Conservation (phyloP, 495 filamentous ascomycete species). For the Jackrogersella minutella region DNA sequence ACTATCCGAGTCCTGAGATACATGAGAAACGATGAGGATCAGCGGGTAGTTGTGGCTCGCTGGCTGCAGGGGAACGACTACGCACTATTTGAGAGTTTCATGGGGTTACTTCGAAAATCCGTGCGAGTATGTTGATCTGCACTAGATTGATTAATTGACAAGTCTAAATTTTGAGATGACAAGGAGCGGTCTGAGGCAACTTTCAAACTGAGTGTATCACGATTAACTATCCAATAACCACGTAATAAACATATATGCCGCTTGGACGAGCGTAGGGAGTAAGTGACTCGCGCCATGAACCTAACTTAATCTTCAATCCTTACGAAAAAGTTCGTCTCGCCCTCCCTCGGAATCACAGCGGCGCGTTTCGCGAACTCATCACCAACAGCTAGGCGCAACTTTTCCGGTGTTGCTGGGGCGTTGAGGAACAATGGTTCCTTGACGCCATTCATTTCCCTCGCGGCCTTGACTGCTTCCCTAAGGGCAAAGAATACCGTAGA, state of each 20-base stretch:
- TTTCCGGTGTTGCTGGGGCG: conserved; percentile 76
- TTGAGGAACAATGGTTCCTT: conserved; percentile 57
- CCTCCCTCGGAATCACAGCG: conserved; percentile 68
- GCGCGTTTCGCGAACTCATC: conserved; percentile 77
- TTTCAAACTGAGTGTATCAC: not conserved
- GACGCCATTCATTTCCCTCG: conserved; percentile 66
- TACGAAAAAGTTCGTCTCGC: conserved; percentile 81
- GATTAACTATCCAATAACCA: not conserved
- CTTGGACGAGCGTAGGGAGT: not conserved
- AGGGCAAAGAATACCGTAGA: conserved; percentile 83
- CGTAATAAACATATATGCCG: not conserved
- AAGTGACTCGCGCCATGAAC: not conserved
- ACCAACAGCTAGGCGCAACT: conserved; percentile 72
- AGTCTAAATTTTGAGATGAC: no score
- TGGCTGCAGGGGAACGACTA: conserved; percentile 82
- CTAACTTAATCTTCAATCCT: conserved; percentile 29
- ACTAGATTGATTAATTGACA: no score
- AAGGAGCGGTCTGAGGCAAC: not conserved
- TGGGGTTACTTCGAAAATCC: conserved; percentile 71
- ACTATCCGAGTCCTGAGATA: conserved; percentile 12
- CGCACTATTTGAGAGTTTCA: conserved; percentile 87
- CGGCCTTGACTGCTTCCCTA: conserved; percentile 73
- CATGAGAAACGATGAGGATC: conserved; percentile 15
- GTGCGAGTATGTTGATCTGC: not conserved
- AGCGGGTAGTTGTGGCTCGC: conserved; percentile 58